Evolutionary conservation across 2,329 filamentous ascomycete species (phyloP), one percentile per base, ranked within the genome.

Genomic region (Coniella lustricola): DNA sequence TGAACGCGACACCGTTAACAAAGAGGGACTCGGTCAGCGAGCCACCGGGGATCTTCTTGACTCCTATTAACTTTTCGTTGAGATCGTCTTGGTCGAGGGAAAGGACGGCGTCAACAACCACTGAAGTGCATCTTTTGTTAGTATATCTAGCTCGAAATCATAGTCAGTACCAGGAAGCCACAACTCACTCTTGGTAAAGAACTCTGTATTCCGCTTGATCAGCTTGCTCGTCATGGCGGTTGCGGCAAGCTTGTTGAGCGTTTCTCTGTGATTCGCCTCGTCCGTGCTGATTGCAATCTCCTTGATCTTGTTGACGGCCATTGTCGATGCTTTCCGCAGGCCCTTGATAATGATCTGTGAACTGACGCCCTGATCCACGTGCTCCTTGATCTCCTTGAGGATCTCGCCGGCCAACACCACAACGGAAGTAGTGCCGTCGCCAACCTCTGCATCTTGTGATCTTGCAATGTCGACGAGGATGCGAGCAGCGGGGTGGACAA

Each of bases 161-260:
- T 29, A 18, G 17, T 17, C 31, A 9, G 22, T 17, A 20, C n/a
- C n/a, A n/a, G n/a, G n/a, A 0, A 35, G 65, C 18, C 9, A 10
- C 25, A 31, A 31, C 82, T 57, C 73, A 94, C 89, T 95, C 77
- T 95, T 93, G 55, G 93, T 97, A 73, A 98, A 98, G 70, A 97
- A 98, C 3, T 82, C 81, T 29, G 93, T 87, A 73, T 98, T 97
- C 62, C 91, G 81, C 80, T 97, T 95, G 66, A 98, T 97, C 60
- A 98, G 76, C 77, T 98, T 98, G 79, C 90, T 96, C 68, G 90
- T 97, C 93, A 98, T 98, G 59, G 93, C 93, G 22, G 93, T 98
- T 32, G 81, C 89, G 25, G 93, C 93, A 59, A 98, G 76, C 71
- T 95, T 95, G 66, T 76, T 72, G 53, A 98, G 77, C 36, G 90